phyloP scores from a whole-genome alignment of 2,329 filamentous ascomycete genomes.

The Coniochaeta pulveracea region DNA sequence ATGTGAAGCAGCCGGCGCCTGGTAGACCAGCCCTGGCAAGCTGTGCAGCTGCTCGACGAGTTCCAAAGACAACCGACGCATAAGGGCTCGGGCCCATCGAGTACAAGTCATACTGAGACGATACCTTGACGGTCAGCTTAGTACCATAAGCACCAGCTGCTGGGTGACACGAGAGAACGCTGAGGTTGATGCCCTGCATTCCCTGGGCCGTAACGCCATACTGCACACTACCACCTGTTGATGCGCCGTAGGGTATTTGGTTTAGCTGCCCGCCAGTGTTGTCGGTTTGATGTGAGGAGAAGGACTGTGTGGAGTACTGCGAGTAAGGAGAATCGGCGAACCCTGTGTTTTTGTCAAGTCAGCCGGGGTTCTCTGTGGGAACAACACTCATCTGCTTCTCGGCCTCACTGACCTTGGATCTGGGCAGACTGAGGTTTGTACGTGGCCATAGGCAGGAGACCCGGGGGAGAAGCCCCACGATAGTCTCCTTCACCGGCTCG shows the following conservation, averaged over 20 bases:
- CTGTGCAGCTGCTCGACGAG: conserved; percentile 57
- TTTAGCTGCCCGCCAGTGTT: conserved; percentile 40
- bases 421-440: conserved; percentile 70
- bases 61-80: conserved; percentile 66
- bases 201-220: conserved; percentile 56
- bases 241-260: conserved; percentile 43
- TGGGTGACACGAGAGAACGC: conserved; percentile 58
- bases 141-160: conserved; percentile 56
- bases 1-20: conserved; percentile 49
- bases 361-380: conserved; percentile 10
- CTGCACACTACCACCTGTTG: conserved; percentile 50
- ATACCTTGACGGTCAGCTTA: conserved; percentile 62
- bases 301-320: conserved; percentile 36
- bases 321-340: conserved; percentile 38
- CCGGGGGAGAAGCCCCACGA: conserved; percentile 44
- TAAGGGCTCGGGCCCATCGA: conserved; percentile 40
- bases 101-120: conserved; percentile 62
- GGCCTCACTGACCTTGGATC: conserved; percentile 62
- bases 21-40: conserved; percentile 51
- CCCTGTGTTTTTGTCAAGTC: conserved; percentile 13
- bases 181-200: conserved; percentile 38
- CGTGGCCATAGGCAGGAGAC: conserved; percentile 66
- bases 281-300: conserved; percentile 33
- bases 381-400: conserved; percentile 3
- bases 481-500: conserved; percentile 41